Percentiles rank a stretch among this genome's conserved stretches.
Conservation (phyloP, 208 protist species). For the Trypanosoma rangeli region DNA sequence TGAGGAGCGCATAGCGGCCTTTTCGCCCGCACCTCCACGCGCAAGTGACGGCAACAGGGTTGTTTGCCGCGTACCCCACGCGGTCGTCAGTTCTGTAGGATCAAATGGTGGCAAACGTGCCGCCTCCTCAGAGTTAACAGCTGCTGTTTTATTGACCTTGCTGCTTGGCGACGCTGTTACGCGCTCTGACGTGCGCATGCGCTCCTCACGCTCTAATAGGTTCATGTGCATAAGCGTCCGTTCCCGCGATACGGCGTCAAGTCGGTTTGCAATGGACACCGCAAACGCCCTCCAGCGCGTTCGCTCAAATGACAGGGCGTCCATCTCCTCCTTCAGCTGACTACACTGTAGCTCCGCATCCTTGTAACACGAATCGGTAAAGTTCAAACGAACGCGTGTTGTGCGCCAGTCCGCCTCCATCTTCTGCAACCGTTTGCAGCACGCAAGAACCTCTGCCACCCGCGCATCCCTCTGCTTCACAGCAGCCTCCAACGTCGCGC, state of each 20-base stretch:
- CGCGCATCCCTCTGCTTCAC: conserved; percentile 6
- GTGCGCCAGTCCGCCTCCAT: conserved; percentile 24
- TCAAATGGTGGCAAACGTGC: background rate
- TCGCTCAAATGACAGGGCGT: conserved; percentile 24
- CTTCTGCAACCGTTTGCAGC: conserved; percentile 13
- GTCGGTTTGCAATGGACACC: conserved; percentile 26
- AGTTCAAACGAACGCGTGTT: conserved; percentile 20
- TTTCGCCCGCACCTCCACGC: background rate
- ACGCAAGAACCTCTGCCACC: conserved; percentile 15
- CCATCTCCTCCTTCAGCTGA: conserved; percentile 30
- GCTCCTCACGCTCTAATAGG: conserved; percentile 2
- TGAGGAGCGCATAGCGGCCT: background rate
- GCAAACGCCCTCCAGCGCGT: conserved; percentile 53
- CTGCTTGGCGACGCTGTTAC: background rate
- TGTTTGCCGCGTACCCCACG: background rate
- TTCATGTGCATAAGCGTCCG: conserved; percentile 21
- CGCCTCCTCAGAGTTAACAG: background rate
- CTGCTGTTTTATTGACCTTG: background rate
- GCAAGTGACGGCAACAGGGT: background rate
- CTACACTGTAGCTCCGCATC: conserved; percentile 31
- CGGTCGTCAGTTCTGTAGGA: background rate
- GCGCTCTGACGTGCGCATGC: conserved; percentile 2
- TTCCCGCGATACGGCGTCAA: conserved; percentile 19
- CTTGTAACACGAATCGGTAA: conserved; percentile 27
- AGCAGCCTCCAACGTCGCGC: conserved; percentile 19